A percentile compares a stretch with the other conserved stretches of the same genome.
These are phyloP conservation scores for Periglandula ipomoeae DNA, from an alignment of 2,329 filamentous ascomycete genomes.

Conservation along the genomic window DNA sequence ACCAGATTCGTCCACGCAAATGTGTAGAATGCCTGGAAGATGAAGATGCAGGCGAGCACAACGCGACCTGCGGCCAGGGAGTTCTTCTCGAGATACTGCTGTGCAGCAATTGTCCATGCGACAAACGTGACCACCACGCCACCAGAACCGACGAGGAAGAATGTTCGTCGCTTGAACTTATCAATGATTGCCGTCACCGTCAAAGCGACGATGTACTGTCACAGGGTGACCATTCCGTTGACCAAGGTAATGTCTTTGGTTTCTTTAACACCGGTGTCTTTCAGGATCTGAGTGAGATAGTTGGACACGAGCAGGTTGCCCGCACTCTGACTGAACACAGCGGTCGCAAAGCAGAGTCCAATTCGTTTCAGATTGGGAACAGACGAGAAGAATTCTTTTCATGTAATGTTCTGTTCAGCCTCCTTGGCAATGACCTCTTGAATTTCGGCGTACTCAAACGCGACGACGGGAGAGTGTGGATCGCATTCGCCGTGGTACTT, in stretches of 20 bases:
- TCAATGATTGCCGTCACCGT: conserved; percentile 27
- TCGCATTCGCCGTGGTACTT: conserved; percentile 43
- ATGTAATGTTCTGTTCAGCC: conserved; percentile 26
- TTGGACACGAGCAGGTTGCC: conserved; percentile 34
- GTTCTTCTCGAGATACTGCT: conserved; percentile 25
- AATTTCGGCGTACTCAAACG: conserved; percentile 40
- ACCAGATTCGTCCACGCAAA: conserved; percentile 34
- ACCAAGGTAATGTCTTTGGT: conserved; percentile 31
- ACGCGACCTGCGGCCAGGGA: conserved; percentile 23
- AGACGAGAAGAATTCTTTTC: conserved; percentile 31
- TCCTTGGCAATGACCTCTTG: conserved; percentile 31
- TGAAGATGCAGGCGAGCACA: conserved; percentile 32
- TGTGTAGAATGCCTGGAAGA: conserved; percentile 32
- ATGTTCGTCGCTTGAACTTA: conserved; percentile 26
- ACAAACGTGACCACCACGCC: conserved; percentile 30
- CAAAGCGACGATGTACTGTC: conserved; percentile 33
- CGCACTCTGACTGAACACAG: conserved; percentile 30
- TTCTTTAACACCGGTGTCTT: conserved; percentile 27
- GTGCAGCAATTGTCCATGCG: conserved; percentile 29
- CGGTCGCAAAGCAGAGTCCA: conserved; percentile 29
- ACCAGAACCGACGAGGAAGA: conserved; percentile 29
- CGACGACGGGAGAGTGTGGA: conserved; percentile 32
- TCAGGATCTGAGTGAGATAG: conserved; percentile 29
- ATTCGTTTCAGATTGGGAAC: conserved; percentile 30
- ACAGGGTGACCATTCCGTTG: conserved; percentile 32